Evolutionary conservation across 495 filamentous ascomycete genomes (phyloP).

Genomic region (Podospora fimiseda): DNA sequence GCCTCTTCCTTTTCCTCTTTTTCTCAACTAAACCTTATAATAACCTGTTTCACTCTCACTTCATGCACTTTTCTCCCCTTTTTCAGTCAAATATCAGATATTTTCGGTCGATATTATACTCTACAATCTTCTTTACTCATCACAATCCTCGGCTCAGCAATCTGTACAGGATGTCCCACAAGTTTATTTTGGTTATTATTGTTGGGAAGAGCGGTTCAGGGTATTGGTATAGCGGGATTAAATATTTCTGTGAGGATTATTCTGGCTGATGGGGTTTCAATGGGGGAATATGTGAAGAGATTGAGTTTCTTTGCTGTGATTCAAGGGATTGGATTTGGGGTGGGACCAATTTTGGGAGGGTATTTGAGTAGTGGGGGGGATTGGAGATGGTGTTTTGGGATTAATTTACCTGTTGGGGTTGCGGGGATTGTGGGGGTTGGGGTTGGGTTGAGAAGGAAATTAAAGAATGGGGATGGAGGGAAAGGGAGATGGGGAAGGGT

Average conservation of each 20-base stretch:
- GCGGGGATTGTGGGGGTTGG: slow-evolving; percentile 34
- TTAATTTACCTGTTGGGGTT: slow-evolving; percentile 46
- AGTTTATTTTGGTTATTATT: slow-evolving; percentile 47
- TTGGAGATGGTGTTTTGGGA: slow-evolving; percentile 57
- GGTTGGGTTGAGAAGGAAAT: slow-evolving; percentile 33
- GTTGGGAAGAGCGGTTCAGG: slow-evolving; percentile 53
- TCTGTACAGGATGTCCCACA: slow-evolving; percentile 43
- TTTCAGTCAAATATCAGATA: slow-evolving; percentile 53
- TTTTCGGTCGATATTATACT: slow-evolving; percentile 44
- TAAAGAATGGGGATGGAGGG: slow-evolving; percentile 21
- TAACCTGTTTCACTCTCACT: slow-evolving; percentile 56
- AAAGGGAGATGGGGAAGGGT: slow-evolving; percentile 39
- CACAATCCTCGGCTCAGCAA: slow-evolving; percentile 21
- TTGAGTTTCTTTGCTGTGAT: slow-evolving; percentile 51
- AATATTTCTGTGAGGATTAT: slow-evolving; percentile 49
- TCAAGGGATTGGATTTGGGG: slow-evolving; percentile 42
- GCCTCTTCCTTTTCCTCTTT: slow-evolving; percentile 22
- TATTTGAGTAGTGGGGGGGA: slow-evolving; percentile 34
- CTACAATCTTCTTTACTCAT: slow-evolving; percentile 13
- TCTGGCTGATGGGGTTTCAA: slow-evolving; percentile 50
- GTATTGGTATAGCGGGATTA: slow-evolving; percentile 48
- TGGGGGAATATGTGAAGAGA: slow-evolving; percentile 52
- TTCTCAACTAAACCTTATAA: slow-evolving; percentile 56
- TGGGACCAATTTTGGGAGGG: slow-evolving; percentile 50
- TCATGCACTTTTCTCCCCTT: slow-evolving; percentile 56